phyloP scores from a whole-genome alignment of 495 filamentous ascomycete species.

The Haplographium delicatum region DNA sequence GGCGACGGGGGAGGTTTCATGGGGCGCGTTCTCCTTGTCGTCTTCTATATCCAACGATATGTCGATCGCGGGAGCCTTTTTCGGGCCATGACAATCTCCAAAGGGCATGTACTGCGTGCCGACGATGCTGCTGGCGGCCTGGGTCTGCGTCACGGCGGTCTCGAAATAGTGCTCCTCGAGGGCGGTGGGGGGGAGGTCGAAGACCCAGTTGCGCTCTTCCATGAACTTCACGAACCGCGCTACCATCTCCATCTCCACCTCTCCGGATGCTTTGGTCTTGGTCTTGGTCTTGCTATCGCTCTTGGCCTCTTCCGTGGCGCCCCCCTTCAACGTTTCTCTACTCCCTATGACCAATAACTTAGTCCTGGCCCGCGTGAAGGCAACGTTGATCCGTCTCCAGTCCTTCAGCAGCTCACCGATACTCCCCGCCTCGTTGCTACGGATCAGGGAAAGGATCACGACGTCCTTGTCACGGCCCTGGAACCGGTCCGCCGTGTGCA shows the following conservation, averaged over 20 bases:
- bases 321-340: slow-evolving; percentile 59
- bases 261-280: slow-evolving; percentile 38
- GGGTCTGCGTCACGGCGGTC: slow-evolving; percentile 36
- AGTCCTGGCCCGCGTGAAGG: slow-evolving; percentile 82
- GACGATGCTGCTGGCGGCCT: slow-evolving; percentile 8
- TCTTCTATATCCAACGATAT: neutral
- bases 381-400: slow-evolving; percentile 91
- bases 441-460: slow-evolving; percentile 77
- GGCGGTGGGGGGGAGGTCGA: slow-evolving; percentile 59
- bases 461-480: slow-evolving; percentile 95
- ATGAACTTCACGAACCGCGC: slow-evolving; percentile 69
- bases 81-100: slow-evolving; percentile 20
- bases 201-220: slow-evolving; percentile 67
- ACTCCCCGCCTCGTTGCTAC: slow-evolving; percentile 71
- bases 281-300: too few relatives aligned
- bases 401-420: slow-evolving; percentile 89
- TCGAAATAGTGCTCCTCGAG: slow-evolving; percentile 65
- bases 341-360: slow-evolving; percentile 88
- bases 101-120: neutral
- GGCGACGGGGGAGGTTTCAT: too few relatives aligned
- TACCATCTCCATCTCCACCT: slow-evolving; percentile 79
- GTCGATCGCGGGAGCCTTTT: neutral
- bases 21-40: slow-evolving; percentile 11
- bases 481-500: slow-evolving; percentile 95
- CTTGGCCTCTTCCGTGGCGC: slow-evolving; percentile 18